Conservation (phyloP, 1,284 basidiomycete species). For the Cutaneotrichosporon cavernicola region DNA sequence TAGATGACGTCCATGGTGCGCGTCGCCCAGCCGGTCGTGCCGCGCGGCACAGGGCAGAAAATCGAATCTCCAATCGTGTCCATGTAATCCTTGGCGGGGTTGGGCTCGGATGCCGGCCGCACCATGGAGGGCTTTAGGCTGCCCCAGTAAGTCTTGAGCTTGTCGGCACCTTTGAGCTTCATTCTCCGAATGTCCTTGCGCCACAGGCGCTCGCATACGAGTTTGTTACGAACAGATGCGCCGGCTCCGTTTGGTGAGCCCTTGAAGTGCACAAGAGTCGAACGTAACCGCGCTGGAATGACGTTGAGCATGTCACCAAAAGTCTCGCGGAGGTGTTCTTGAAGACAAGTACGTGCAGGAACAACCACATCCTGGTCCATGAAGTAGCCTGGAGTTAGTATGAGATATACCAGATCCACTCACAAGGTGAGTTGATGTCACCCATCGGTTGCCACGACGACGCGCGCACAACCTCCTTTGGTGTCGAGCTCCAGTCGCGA, state of each 20-base stretch:
- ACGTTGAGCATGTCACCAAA: slow-evolving; percentile 30
- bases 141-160: slow-evolving; percentile 29
- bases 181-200: slow-evolving; percentile 13
- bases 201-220: slow-evolving; percentile 27
- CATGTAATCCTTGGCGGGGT: slow-evolving; percentile 33
- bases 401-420: slow-evolving; percentile 5
- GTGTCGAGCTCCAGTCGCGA: slow-evolving; percentile 15
- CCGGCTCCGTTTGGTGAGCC: slow-evolving; percentile 34
- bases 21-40: slow-evolving; percentile 46
- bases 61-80: slow-evolving; percentile 45
- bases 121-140: not conserved
- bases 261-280: slow-evolving; percentile 32
- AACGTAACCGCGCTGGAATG: slow-evolving; percentile 21
- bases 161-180: slow-evolving; percentile 18
- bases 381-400: slow-evolving; percentile 23
- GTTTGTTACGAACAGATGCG: slow-evolving; percentile 27
- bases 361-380: slow-evolving; percentile 42
- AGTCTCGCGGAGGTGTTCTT: slow-evolving; percentile 28
- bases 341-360: slow-evolving; percentile 36
- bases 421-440: slow-evolving; percentile 34
- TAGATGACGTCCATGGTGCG: slow-evolving; percentile 49
- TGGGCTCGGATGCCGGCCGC: not conserved
- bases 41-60: slow-evolving; percentile 50
- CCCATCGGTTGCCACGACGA: slow-evolving; percentile 37
- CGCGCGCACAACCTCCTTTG: slow-evolving; percentile 8